These are phyloP conservation scores for Gloeostereum incarnatum DNA, from an alignment of 768 basidiomycete species.

Conservation along the genomic window DNA sequence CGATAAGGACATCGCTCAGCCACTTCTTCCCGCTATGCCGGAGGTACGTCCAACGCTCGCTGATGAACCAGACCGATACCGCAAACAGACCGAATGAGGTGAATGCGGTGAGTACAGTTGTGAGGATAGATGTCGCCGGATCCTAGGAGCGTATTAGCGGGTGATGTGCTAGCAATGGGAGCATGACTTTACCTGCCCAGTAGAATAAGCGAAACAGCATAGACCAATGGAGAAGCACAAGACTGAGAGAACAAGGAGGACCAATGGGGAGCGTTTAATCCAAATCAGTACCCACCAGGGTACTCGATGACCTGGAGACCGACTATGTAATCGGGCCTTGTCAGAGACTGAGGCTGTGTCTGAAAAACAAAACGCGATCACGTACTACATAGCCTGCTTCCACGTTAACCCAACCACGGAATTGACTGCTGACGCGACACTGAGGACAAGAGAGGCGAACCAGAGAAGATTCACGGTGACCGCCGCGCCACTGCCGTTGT, in stretches of 20 bases:
- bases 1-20: conserved; percentile 51
- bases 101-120: conserved; percentile 67
- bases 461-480: conserved; percentile 61
- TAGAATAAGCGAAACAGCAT: conserved; percentile 69
- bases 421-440: conserved; percentile 68
- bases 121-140: conserved; percentile 52
- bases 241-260: conserved; percentile 77
- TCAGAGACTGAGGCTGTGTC: not conserved
- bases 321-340: conserved; percentile 30
- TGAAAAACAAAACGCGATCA: conserved; percentile 12
- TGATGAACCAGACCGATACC: conserved; percentile 65
- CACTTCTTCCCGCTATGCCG: conserved; percentile 58
- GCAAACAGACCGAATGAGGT: conserved; percentile 63
- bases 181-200: conserved; percentile 43
- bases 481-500: conserved; percentile 21
- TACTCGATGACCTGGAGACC: conserved; percentile 64
- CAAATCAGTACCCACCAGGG: conserved; percentile 81
- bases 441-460: conserved; percentile 69
- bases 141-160: conserved; percentile 38
- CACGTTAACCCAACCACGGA: conserved; percentile 65
- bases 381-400: conserved; percentile 79
- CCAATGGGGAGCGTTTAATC: conserved; percentile 77
- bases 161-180: not conserved
- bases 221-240: conserved; percentile 75
- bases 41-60: conserved; percentile 54